Conservation (phyloP, 2,329 filamentous ascomycete genomes). For the Diaporthe helianthi region DNA sequence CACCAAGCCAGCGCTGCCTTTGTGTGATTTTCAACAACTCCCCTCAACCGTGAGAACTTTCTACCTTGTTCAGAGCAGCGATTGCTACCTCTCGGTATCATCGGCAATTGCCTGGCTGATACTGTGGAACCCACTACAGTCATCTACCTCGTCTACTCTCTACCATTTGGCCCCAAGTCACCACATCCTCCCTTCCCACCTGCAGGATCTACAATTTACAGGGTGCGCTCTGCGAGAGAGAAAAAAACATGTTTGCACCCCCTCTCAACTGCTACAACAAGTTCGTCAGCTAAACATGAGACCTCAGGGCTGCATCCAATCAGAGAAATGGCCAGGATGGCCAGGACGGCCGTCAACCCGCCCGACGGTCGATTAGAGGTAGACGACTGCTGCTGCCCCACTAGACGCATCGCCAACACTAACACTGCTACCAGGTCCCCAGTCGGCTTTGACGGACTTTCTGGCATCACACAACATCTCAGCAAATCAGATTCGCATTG, state of each 20-base stretch:
- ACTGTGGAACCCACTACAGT: neutral
- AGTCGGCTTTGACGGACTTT: conserved; percentile 62
- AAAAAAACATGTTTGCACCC: conserved; percentile 10
- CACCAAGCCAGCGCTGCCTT: neutral
- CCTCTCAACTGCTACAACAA: neutral
- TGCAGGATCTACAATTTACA: neutral
- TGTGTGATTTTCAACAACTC: conserved; percentile 23
- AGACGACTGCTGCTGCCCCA: conserved; percentile 5
- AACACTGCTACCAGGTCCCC: conserved; percentile 36
- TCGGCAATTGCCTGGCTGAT: neutral
- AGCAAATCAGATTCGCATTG: conserved; percentile 59
- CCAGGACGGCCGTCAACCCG: conserved; percentile 1
- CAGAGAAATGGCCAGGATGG: conserved; percentile 17
- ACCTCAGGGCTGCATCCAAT: conserved; percentile 37
- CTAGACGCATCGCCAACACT: neutral
- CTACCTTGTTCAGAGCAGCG: neutral
- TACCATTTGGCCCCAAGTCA: neutral
- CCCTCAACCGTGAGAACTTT: neutral
- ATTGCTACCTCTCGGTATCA: neutral
- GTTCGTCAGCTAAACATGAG: neutral
- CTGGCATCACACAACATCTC: conserved; percentile 75
- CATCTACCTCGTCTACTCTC: neutral
- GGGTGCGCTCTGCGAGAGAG: neutral
- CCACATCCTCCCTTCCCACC: neutral
- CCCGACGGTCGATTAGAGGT: conserved; percentile 32